Base-by-base conservation (phyloP, 2,329 filamentous ascomycete species). In the Aotearoamyces nothofagi region DNA sequence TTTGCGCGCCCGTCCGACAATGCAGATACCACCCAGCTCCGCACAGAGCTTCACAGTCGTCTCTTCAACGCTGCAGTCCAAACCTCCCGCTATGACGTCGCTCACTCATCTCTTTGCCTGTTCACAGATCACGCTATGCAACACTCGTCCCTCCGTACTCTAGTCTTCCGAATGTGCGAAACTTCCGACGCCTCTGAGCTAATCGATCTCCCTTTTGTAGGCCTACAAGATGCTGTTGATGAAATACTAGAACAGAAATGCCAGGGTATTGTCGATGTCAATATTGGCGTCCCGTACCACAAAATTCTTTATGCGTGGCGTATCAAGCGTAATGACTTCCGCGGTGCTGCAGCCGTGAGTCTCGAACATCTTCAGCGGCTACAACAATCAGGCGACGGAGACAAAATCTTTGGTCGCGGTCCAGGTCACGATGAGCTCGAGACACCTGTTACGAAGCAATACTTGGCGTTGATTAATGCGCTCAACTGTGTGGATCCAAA, bases 231-330 rank as follows among this genome's bases (percentile, higher is more conserved):
- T 30, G 69, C 77, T 14, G 78, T 94, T 11, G 87, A 98, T 47
- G 69, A 73, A 4, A 74, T 83, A 20, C 67, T 98, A 8, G 60
- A 69, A 5, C 69, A 74, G 19, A 70, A 81, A 42, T 83, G 80
- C 48, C 69, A 69, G 38, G 67, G 69, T 32, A 71, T 76, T 19
- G 59, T 70, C 24, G 78, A 82, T 32, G 66, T 82, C 20, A 61
- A 58, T 32, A 59, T 56, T 22, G 70, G 69, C 7, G 66, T 73
- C 1, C 79, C 82, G 3, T 92, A 86, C 47, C 81, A 90, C 47
- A 80, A 87, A 44, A 78, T 94, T 32, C 69, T 96, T 26, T 93
- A 94, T 51, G 76, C 86, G 3, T 94, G 87, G 71, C 74, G 90
- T 29, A 77, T 93, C 39, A 74, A 74, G 37, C 77, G 77, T n/a